Evolutionary conservation across 139 green algal genomes (phyloP).

Genomic region (Coelastrella sp.): DNA sequence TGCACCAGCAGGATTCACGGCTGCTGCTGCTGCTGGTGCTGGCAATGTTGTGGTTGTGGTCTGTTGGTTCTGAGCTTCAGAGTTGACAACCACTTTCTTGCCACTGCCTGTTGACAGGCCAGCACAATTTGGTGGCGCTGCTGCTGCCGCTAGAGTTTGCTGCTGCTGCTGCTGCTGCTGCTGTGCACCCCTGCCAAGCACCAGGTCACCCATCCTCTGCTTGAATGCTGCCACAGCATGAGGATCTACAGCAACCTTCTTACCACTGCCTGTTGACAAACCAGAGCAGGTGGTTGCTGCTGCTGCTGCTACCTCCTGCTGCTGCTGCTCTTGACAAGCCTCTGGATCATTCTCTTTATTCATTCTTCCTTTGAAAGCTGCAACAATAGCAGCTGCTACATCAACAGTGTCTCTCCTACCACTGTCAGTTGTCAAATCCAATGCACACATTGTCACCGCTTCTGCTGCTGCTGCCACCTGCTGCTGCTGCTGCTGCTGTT

Average conservation of each 20-base stretch:
- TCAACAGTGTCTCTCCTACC: neutral
- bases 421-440: neutral
- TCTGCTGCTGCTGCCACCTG: constrained; percentile 7
- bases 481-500: neutral
- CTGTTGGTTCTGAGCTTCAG: no score
- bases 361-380: no score
- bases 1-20: neutral
- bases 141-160: neutral
- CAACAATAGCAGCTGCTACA: neutral
- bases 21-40: neutral
- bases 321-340: no score
- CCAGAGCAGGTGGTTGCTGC: neutral
- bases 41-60: no score
- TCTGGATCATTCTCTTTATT: no score
- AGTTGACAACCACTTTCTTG: no score
- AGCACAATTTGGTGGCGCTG: neutral
- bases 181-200: neutral
- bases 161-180: constrained; percentile 21
- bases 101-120: no score
- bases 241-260: neutral
- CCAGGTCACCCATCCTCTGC: neutral
- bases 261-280: neutral
- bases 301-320: constrained; percentile 9
- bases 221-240: neutral
- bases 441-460: neutral